These are phyloP conservation scores for Dictyostelium intermedium DNA, from an alignment of 78 protist species.

Conservation along the genomic window DNA sequence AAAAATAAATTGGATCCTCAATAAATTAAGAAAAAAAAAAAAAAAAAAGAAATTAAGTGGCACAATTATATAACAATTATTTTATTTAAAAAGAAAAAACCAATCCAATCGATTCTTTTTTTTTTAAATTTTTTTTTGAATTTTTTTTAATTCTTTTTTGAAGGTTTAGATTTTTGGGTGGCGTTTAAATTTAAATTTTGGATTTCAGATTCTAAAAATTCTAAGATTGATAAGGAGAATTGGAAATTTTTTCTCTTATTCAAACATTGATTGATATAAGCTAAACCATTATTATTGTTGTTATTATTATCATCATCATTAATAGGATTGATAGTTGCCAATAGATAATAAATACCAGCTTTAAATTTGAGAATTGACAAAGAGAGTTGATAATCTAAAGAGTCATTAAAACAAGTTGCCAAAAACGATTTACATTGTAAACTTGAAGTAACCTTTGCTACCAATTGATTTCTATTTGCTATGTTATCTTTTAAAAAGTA, in stretches of 20 bases:
- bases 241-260: not conserved
- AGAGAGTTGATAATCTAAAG: not conserved
- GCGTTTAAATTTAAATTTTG: not conserved
- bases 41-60: no score
- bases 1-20: constrained; percentile 25
- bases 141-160: not conserved
- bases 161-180: not conserved
- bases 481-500: constrained; percentile 16
- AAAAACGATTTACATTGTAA: not conserved
- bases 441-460: not conserved
- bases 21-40: no score
- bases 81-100: not conserved
- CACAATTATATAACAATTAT: no score
- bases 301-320: not conserved
- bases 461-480: not conserved
- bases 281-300: not conserved
- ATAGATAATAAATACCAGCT: not conserved
- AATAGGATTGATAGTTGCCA: not conserved
- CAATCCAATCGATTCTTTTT: not conserved
- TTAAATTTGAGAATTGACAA: not conserved
- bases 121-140: not conserved
- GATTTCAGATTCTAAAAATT: not conserved
- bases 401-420: not conserved
- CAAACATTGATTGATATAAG: not conserved
- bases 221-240: not conserved